These are phyloP conservation scores for Quercus lobata DNA, from an alignment of 331 rosid genomes.

Conservation along the genomic window DNA sequence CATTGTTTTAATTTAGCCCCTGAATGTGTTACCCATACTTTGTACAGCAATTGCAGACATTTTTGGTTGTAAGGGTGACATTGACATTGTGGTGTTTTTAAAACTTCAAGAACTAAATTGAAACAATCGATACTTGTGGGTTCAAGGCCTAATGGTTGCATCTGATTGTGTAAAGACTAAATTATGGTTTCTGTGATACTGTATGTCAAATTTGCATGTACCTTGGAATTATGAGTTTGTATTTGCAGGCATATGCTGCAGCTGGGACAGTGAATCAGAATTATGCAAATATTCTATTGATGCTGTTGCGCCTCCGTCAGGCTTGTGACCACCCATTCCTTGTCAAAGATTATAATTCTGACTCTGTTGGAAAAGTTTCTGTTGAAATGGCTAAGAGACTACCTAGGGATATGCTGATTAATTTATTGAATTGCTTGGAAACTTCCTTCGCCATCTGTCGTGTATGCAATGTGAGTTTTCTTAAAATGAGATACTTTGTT, in stretches of 20 bases:
- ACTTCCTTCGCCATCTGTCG: slow-evolving; percentile 61
- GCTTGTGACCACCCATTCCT: slow-evolving; percentile 98
- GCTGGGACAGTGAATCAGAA: slow-evolving; percentile 98
- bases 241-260: slow-evolving; percentile 94
- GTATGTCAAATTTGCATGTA: slow-evolving; percentile 7
- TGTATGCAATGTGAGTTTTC: slow-evolving; percentile 75
- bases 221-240: slow-evolving; percentile 18
- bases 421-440: slow-evolving; percentile 67
- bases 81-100: too few relatives aligned
- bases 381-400: slow-evolving; percentile 68
- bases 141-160: too few relatives aligned
- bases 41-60: too few relatives aligned
- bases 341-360: slow-evolving; percentile 74
- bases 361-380: slow-evolving; percentile 65
- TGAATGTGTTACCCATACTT: too few relatives aligned
- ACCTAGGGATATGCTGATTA: slow-evolving; percentile 62
- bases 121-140: too few relatives aligned
- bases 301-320: slow-evolving; percentile 98
- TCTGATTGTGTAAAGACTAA: neutral
- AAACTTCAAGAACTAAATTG: too few relatives aligned
- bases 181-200: neutral
- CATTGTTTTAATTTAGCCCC: too few relatives aligned
- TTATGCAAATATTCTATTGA: slow-evolving; percentile 93
- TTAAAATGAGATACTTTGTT: neutral
- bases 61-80: too few relatives aligned